Conservation (phyloP, 164 flowering plant species). For the Stephania japonica region DNA sequence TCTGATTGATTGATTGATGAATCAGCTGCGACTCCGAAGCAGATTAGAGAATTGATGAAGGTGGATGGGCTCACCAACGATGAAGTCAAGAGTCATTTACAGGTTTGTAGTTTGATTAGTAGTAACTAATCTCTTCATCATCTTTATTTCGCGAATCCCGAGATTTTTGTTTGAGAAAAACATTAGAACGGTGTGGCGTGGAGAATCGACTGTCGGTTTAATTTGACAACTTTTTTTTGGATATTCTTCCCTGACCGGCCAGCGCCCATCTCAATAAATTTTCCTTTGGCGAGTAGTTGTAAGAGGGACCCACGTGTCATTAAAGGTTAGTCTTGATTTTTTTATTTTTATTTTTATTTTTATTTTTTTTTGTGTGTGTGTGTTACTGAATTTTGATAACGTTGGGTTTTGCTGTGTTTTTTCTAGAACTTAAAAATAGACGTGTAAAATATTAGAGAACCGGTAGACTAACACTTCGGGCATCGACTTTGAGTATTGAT, state of each 20-base stretch:
- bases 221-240: neutral
- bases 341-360: no score
- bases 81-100: slow-evolving; percentile 97
- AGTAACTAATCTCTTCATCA: neutral
- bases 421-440: neutral
- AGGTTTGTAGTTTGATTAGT: slow-evolving; percentile 42
- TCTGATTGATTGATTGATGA: neutral
- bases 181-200: slow-evolving; percentile 1
- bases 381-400: no score
- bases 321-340: no score
- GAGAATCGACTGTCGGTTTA: slow-evolving; percentile 3
- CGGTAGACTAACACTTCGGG: no score
- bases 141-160: no score
- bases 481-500: no score
- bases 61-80: slow-evolving; percentile 96
- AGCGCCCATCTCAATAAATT: no score
- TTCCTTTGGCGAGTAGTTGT: neutral
- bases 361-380: no score
- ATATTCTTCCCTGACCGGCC: neutral
- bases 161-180: neutral
- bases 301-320: neutral
- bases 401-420: neutral
- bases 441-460: no score
- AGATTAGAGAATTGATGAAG: slow-evolving; percentile 90
- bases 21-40: slow-evolving; percentile 91